Percentiles rank a stretch among this genome's conserved stretches.
Evolutionary conservation across 2,329 filamentous ascomycete genomes (phyloP).

Genomic region (Remersonia thermophila): DNA sequence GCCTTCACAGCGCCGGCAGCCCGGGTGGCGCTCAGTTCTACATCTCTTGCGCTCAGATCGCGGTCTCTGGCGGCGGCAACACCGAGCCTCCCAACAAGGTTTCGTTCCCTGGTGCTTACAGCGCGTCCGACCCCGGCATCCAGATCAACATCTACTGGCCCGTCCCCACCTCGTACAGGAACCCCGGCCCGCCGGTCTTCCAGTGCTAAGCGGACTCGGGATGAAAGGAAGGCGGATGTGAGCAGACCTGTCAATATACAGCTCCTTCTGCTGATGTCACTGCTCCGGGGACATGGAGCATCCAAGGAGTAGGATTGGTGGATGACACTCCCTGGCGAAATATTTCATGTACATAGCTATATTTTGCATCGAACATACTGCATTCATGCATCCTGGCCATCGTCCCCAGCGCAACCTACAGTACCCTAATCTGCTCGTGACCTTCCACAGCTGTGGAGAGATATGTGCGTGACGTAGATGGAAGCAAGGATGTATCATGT

Average conservation of each 20-base stretch:
- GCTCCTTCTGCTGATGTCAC: too few relatives aligned
- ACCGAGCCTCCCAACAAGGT: constrained; percentile 25
- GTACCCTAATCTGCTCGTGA: too few relatives aligned
- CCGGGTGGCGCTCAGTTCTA: constrained; percentile 35
- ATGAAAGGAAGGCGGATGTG: too few relatives aligned
- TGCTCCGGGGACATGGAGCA: neutral
- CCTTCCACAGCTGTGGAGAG: too few relatives aligned
- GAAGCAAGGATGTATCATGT: too few relatives aligned
- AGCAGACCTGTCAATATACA: too few relatives aligned
- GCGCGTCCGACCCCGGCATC: constrained; percentile 29
- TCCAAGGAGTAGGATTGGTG: too few relatives aligned
- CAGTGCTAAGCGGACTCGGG: constrained; percentile 11
- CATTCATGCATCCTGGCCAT: neutral
- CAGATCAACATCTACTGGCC: constrained; percentile 33
- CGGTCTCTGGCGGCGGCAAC: constrained; percentile 30
- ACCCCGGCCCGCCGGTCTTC: constrained; percentile 18
- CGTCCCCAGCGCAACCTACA: too few relatives aligned
- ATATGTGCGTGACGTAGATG: too few relatives aligned
- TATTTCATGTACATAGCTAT: constrained; percentile 1
- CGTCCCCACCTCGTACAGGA: constrained; percentile 26
- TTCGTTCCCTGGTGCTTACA: constrained; percentile 32
- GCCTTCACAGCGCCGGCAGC: constrained; percentile 29
- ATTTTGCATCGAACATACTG: neutral
- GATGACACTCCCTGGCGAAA: neutral
- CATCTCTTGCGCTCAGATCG: constrained; percentile 30